Evolutionary conservation across 2,329 filamentous ascomycete genomes (phyloP), one percentile per base, ranked within the genome.

Genomic region (Pseudogymnoascus pannorum): DNA sequence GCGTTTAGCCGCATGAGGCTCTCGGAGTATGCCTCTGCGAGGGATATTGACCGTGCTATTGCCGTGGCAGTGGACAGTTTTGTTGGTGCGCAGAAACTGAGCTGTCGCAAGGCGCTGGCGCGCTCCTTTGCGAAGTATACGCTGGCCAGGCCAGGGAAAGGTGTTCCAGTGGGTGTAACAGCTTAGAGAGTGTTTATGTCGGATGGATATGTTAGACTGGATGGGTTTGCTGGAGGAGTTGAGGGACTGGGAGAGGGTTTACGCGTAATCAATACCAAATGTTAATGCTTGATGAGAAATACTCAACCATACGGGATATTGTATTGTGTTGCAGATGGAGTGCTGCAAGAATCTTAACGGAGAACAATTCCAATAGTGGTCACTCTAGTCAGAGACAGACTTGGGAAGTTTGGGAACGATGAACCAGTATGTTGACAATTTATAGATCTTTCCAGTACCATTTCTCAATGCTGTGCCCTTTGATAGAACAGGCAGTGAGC

Each of bases 1-100:
- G 79, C 92, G 0, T 99, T 99, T 77, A 95, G 90, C 75, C 93
- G 96, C 71, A 99, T 99, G 94, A 88, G 94, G 12, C 80, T 99
- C n/a, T 94, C 90, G 0, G 94, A 99, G 67, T 97, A 96, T 78
- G 96, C 93, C 75, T 88, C 88, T 5, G 78, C 89, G 1, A 84
- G 89, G 63, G 94, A 99, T 72, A 96, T 99, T 68, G 94, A 99
- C 75, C 91, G 94, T 44, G 94, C 94, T 62, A 99, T 99, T 71
- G 91, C 92, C 12, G 94, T 99, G 5, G 96, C 94, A 0, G 91
- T 99, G 2, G 92, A 97, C 67, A 95, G 90, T 61, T 99, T 99
- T 71, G 91, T 99, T 44, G 91, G 89, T 64, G 95, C 90, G 69
- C 94, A 99, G 74, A 99, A 99, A 79, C 86, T 97, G 70, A 96